Evolutionary conservation across 2,329 filamentous ascomycete genomes (phyloP).

Genomic region (Sarocladiaceae sp.): DNA sequence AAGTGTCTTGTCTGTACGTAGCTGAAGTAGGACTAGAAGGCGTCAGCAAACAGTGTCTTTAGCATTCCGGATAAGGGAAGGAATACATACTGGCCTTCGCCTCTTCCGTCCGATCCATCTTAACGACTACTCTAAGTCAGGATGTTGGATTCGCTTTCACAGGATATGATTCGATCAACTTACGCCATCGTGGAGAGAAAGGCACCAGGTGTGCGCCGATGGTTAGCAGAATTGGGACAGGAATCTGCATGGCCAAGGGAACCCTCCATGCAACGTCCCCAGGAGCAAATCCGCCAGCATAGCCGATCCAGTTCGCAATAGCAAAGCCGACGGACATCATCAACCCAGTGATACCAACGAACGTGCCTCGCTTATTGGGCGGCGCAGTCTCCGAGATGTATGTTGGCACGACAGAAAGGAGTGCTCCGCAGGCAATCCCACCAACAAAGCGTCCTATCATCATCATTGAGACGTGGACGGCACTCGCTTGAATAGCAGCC

Average conservation of each 20-base stretch:
- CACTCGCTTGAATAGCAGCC: conserved; percentile 33
- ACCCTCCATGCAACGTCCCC: conserved; percentile 27
- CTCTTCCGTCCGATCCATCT: no score
- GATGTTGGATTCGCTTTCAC: no score
- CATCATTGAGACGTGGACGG: conserved; percentile 31
- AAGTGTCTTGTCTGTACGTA: no score
- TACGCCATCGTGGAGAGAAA: conserved; percentile 20
- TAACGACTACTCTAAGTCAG: no score
- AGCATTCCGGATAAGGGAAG: no score
- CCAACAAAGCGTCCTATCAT: conserved; percentile 33
- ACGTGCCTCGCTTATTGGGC: conserved; percentile 34
- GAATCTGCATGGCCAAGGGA: conserved; percentile 26
- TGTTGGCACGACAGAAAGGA: conserved; percentile 27
- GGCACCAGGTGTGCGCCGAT: conserved; percentile 17
- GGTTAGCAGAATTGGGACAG: conserved; percentile 17
- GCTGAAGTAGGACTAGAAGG: no score
- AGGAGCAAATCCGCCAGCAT: conserved; percentile 22
- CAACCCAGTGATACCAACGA: conserved; percentile 32
- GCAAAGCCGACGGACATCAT: conserved; percentile 14
- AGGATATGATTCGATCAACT: conserved; percentile 15
- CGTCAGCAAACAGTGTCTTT: no score
- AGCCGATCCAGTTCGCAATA: conserved; percentile 17
- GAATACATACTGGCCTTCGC: no score
- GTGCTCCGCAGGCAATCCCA: conserved; percentile 32
- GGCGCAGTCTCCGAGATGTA: conserved; percentile 36